Evolutionary conservation across 352 stramenopile genomes (phyloP), one percentile per base, ranked within the genome.

Genomic region (Globisporangium acanthophoron): DNA sequence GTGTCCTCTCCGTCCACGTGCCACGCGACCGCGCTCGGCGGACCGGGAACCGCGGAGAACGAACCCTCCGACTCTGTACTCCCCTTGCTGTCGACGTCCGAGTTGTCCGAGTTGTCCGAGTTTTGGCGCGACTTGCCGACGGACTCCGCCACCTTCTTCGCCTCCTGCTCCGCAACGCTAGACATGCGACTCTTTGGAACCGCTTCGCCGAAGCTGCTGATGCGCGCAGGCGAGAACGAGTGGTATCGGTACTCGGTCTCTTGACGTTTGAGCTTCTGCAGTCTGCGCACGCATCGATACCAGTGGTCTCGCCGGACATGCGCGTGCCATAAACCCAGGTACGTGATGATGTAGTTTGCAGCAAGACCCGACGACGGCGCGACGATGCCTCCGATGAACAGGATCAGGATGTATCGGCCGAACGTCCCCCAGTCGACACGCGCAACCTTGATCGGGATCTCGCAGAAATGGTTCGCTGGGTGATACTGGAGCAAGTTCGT

Each of bases 1-100:
- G 86, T 92, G 58, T 94, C 81, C 74, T 96, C 79, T 21, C 73
- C 86, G 61, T 96, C 86, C 18, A 96, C 86, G 64, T 92, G 83
- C 86, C 86, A 96, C 29, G 81, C 88, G 8, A 95, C 69, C 56
- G 81, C 71, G 27, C 77, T 80, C 24, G 82, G 80, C 11, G 71
- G 66, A 9, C 75, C 68, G 7, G 64, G 58, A 37, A 71, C 65
- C 2, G 69, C 52, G 18, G 77, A 68, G 33, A 87, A 81, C 11
- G 74, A 85, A 16, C 79, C 75, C 31, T 76, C 68, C 18, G 78
- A 89, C 48, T 85, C 73, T 2, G 82, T 82, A 47, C 81, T 88
- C 40, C 74, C 83, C 54, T 89, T 76, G 40, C 70, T 78, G 3
- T 70, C 62, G 50, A 68, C 40, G n/a, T 67, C 52, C 6, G 58